Evolutionary conservation across 2,329 filamentous ascomycete species (phyloP), one percentile per base, ranked within the genome.

Genomic region (Atkinsonella texensis): DNA sequence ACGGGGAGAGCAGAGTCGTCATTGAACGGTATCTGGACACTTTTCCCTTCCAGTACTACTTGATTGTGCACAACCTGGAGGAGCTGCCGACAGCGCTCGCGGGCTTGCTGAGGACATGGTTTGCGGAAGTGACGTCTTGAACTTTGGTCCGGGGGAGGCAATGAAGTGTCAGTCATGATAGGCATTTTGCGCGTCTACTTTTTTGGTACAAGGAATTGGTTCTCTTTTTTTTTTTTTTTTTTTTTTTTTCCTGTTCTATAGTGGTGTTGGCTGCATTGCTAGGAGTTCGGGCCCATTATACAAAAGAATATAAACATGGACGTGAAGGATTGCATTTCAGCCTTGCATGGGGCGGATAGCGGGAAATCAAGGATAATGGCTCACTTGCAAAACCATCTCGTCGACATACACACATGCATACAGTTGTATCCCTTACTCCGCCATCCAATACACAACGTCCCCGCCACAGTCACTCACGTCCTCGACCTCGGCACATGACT

Each of bases 11-110:
- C 55, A 78, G 82, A 61, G 80, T 96, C 52, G 84, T 85, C 60
- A 89, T 94, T 67, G 85, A 89, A 72, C 82, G 87, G 62, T 98
- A 98, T 65, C 78, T 98, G 59, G 94, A 98, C 66, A 85, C 83
- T 8, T 98, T 98, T 68, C 93, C 94, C 0, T 99, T 99, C 71
- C 83, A 86, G 66, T 98, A 96, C 72, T 99, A 97, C 66, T 72
- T 98, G 52, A 88, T 98, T 59, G 93, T 98, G 53, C 83, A 91
- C 58, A 83, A 97, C 70, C 83, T 98, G 46, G 83, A 85, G 62
- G 93, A 98, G 68, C 74, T 99, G 62, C 93, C 94, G 4, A 83
- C 81, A 35, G 90, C 96, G 43, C 68, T 99, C 68, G 87, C 89
- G 13, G 87, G 87, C 31, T 78, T 95, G 58, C 70, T 99, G 71